Base-by-base conservation (phyloP, 257 asterid genomes). In the Thymus quinquecostatus region DNA sequence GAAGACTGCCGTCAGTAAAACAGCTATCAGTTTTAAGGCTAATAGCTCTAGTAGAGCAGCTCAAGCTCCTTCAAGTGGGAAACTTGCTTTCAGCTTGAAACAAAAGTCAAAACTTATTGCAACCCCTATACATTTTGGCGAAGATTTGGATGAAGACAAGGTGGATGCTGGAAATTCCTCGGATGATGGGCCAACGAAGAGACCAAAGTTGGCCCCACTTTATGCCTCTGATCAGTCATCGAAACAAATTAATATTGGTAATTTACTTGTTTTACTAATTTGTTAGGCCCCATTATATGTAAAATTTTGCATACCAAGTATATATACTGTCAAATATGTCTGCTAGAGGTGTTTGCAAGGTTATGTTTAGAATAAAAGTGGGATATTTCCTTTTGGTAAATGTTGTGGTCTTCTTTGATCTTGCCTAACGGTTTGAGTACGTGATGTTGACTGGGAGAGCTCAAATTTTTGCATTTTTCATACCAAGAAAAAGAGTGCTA, bases 11-110 rank as follows among this genome's bases (percentile, higher is more conserved):
- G 72, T 83, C 70, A 80, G 80, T 74, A 86, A 83, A 75, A 66
- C 88, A 8, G 79, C 72, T 40, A 28, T 80, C 71, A 67, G 79
- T 32, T 61, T 76, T 32, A 91, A 83, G 80, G 72, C 77, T 32
- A 85, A 77, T 63, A 80, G 82, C 62, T 73, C 88, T 34, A 75
- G 57, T 10, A 82, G 73, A 81, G 68, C 75, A 11, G 71, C 54
- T 38, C 90, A 83, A 75, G 71, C 78, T 69, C 68, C 89, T 74
- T 76, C 92, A 14, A 75, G 86, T 47, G 97, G 99, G 53, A 94
- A 93, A 81, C 96, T 94, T 64, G 98, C 99, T 3, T 94, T 91
- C 79, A 89, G 99, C 85, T 80, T 91, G 88, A 94, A 94, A 79
- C 98, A 88, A 74, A 94, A 89, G 77, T 89, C 98, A 41, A 94